Evolutionary conservation across 2,329 filamentous ascomycete genomes (phyloP).

Genomic region (Trichophyton benhamiae): DNA sequence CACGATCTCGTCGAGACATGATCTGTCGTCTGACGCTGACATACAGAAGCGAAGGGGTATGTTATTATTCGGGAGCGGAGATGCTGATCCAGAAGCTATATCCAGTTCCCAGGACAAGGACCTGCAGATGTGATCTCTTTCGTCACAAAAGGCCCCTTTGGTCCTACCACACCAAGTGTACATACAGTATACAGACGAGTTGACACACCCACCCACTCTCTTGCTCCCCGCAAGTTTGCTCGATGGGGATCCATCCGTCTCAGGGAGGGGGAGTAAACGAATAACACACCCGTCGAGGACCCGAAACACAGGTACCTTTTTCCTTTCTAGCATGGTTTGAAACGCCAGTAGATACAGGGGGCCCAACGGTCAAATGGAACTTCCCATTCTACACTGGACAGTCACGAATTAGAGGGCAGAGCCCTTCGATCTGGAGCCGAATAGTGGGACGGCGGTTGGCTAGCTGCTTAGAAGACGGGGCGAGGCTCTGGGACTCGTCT

Average conservation of each 20-base stretch:
- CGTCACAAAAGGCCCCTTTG: not conserved
- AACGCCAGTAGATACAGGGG: not conserved
- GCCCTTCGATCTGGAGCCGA: not conserved
- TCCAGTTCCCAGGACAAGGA: not conserved
- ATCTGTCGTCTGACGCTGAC: not conserved
- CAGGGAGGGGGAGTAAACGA: not conserved
- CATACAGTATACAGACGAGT: not conserved
- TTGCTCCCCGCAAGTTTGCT: not conserved
- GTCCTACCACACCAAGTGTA: not conserved
- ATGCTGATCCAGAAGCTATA: not conserved
- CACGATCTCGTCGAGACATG: not conserved
- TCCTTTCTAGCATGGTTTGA: not conserved
- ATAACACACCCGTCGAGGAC: not conserved
- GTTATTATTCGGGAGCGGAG: not conserved
- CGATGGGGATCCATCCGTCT: not conserved
- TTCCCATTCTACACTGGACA: not conserved
- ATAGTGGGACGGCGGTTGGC: not conserved
- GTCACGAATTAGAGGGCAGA: not conserved
- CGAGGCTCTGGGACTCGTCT: not conserved
- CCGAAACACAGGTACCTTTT: slow-evolving; percentile 1
- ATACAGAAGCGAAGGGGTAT: not conserved
- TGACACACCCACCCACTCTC: not conserved
- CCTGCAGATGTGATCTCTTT: not conserved
- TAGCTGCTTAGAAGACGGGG: not conserved
- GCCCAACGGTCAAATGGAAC: not conserved